A percentile compares a stretch with the other conserved stretches of the same genome.
Evolutionary conservation across 495 filamentous ascomycete species (phyloP).

Genomic region (Penicillium malachiteum): DNA sequence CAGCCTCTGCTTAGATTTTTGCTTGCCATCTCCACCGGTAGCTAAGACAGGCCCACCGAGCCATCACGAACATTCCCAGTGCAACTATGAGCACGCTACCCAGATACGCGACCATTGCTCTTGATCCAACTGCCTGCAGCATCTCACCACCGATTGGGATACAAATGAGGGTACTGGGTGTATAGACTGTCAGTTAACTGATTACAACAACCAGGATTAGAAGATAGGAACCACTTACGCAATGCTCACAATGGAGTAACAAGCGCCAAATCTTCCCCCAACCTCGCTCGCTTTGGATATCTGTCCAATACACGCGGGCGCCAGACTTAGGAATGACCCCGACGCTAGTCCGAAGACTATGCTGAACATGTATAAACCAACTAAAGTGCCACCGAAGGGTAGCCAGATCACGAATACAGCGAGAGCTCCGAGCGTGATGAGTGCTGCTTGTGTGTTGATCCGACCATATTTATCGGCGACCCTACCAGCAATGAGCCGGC

Average conservation of each 20-base stretch:
- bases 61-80: slow-evolving; percentile 39
- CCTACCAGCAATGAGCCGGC: slow-evolving; percentile 68
- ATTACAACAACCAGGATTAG: background rate
- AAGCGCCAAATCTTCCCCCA: slow-evolving; percentile 64
- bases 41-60: slow-evolving; percentile 49
- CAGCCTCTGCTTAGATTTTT: slow-evolving; percentile 26
- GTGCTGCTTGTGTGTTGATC: slow-evolving; percentile 54
- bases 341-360: slow-evolving; percentile 60
- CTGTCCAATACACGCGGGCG: slow-evolving; percentile 62
- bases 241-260: slow-evolving; percentile 63
- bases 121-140: slow-evolving; percentile 38
- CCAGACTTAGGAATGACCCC: slow-evolving; percentile 60
- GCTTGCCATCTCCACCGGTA: slow-evolving; percentile 47
- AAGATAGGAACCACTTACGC: slow-evolving; percentile 41
- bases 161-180: slow-evolving; percentile 35
- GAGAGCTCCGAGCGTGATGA: slow-evolving; percentile 46
- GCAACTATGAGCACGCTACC: slow-evolving; percentile 38
- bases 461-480: slow-evolving; percentile 69
- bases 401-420: slow-evolving; percentile 58
- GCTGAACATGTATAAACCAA: slow-evolving; percentile 56
- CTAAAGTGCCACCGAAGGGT: slow-evolving; percentile 51
- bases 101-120: slow-evolving; percentile 37
- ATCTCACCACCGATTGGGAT: slow-evolving; percentile 44
- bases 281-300: slow-evolving; percentile 63
- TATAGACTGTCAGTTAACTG: background rate